Percentiles rank a stretch among this genome's conserved stretches.
Conservation (phyloP, 1,284 basidiomycete genomes). For the Boletus semigastroideus region DNA sequence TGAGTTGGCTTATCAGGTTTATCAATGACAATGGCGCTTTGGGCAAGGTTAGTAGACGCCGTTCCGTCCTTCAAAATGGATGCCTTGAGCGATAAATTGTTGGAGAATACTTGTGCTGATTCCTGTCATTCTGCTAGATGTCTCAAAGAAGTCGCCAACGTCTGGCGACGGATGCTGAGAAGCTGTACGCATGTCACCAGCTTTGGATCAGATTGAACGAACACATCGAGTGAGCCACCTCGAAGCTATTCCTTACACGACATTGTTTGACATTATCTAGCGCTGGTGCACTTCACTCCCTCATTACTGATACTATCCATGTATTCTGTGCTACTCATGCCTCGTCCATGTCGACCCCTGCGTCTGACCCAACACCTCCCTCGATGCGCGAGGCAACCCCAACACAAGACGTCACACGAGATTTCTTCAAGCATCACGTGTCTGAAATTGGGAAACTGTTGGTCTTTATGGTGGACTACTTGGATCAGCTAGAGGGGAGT, state of each 20-base stretch:
- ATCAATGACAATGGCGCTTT: conserved; percentile 84
- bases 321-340: conserved; percentile 63
- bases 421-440: conserved; percentile 82
- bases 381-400: conserved; percentile 19
- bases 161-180: conserved; percentile 86
- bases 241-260: not conserved
- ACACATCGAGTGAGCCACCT: conserved; percentile 52
- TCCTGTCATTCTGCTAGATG: conserved; percentile 49
- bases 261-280: conserved; percentile 29
- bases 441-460: conserved; percentile 57
- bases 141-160: conserved; percentile 76
- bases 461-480: conserved; percentile 48
- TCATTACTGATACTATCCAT: conserved; percentile 66
- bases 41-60: conserved; percentile 52
- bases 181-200: conserved; percentile 78
- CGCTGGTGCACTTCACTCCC: conserved; percentile 48
- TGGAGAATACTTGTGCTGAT: conserved; percentile 6
- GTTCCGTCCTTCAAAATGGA: not conserved
- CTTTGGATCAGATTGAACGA: conserved; percentile 86
- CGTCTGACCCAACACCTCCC: conserved; percentile 11
- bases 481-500: conserved; percentile 25
- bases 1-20: conserved; percentile 83
- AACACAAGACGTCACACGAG: conserved; percentile 74
- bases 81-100: not conserved
- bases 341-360: conserved; percentile 46